phyloP scores from a whole-genome alignment of 1,284 basidiomycete species.

The Anthracocystis panici-leucophaei region DNA sequence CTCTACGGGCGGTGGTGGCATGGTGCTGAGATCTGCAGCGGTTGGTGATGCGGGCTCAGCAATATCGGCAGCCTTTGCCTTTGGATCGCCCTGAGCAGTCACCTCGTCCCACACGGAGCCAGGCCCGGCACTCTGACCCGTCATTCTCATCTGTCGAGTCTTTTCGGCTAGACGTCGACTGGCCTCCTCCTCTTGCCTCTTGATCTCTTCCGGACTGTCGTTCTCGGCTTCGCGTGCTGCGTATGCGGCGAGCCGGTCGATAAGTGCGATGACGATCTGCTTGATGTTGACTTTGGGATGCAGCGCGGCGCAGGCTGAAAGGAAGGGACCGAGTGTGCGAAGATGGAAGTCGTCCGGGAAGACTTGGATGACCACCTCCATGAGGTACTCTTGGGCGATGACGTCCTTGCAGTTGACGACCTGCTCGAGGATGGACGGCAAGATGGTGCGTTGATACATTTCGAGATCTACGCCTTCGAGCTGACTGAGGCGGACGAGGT shows the following conservation, averaged over 20 bases:
- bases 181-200: conserved; percentile 66
- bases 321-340: conserved; percentile 64
- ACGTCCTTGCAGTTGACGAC: conserved; percentile 69
- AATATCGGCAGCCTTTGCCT: conserved; percentile 51
- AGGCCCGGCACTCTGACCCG: conserved; percentile 50
- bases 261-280: conserved; percentile 68
- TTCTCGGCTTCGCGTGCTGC: conserved; percentile 68
- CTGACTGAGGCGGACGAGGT: conserved; percentile 69
- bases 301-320: conserved; percentile 67
- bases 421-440: conserved; percentile 68
- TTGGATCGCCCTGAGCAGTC: conserved; percentile 55
- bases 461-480: conserved; percentile 68
- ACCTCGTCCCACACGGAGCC: conserved; percentile 64
- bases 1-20: conserved; percentile 52
- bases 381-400: conserved; percentile 69
- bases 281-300: conserved; percentile 70
- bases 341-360: conserved; percentile 70
- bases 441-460: conserved; percentile 64
- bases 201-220: conserved; percentile 66
- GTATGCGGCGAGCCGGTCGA: conserved; percentile 67
- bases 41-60: conserved; percentile 52
- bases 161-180: conserved; percentile 63
- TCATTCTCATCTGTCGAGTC: conserved; percentile 60
- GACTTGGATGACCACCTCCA: conserved; percentile 70
- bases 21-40: conserved; percentile 31